Conservation (phyloP, 192 early-diverging fungal genomes). For the Phlyctochytrium arcticum region DNA sequence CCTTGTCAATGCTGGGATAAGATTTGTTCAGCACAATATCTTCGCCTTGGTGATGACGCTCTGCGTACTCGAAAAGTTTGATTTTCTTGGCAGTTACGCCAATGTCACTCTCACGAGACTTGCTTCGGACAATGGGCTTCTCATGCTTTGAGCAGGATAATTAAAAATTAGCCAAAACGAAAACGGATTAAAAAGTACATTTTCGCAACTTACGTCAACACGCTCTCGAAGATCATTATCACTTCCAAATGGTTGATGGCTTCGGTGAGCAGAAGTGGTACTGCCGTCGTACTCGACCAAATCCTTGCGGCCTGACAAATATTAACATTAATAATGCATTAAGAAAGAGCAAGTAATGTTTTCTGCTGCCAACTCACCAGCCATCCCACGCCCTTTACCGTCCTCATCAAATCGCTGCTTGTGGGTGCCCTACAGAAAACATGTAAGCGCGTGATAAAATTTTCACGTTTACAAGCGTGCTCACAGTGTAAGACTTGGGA, state of each 20-base stretch:
- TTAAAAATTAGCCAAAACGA: background rate
- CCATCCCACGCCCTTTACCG: constrained; percentile 28
- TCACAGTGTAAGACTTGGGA: constrained; percentile 15
- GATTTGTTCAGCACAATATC: constrained; percentile 28
- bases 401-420: constrained; percentile 30
- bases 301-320: constrained; percentile 28
- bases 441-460: background rate
- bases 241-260: constrained; percentile 19
- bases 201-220: background rate
- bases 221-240: constrained; percentile 11
- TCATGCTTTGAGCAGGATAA: constrained; percentile 7
- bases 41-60: constrained; percentile 13
- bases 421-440: constrained; percentile 23
- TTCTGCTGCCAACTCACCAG: background rate
- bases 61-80: constrained; percentile 29
- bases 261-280: constrained; percentile 21
- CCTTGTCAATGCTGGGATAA: constrained; percentile 22
- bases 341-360: background rate
- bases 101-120: constrained; percentile 19
- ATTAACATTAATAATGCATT: background rate
- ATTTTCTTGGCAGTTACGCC: constrained; percentile 24
- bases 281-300: constrained; percentile 25
- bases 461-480: background rate
- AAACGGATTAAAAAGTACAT: background rate
- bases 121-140: constrained; percentile 20